Evolutionary conservation across 257 asterid genomes (phyloP).

Genomic region (Nicotiana otophora): DNA sequence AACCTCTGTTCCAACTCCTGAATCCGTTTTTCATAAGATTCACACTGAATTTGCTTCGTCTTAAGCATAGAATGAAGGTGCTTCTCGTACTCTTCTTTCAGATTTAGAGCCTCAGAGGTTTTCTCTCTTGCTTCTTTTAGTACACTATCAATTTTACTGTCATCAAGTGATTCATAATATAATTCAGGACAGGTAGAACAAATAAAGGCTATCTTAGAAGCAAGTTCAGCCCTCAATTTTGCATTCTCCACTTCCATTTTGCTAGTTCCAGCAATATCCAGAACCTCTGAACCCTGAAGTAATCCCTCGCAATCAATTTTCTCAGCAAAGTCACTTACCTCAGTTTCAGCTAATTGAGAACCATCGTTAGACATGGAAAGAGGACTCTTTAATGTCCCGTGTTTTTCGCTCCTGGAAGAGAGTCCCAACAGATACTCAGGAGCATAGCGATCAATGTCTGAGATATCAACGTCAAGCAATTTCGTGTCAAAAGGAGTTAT

Average conservation of each 20-base stretch:
- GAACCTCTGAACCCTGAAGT: constrained; percentile 60
- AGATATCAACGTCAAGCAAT: constrained; percentile 66
- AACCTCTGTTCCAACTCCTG: constrained; percentile 85
- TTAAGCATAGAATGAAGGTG: constrained; percentile 73
- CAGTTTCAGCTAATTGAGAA: constrained; percentile 48
- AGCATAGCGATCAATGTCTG: constrained; percentile 84
- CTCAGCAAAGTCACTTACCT: constrained; percentile 38
- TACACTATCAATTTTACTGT: constrained; percentile 48
- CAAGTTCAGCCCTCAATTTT: constrained; percentile 90
- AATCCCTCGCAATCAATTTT: constrained; percentile 50
- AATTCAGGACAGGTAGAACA: constrained; percentile 63
- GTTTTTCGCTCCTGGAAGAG: constrained; percentile 49
- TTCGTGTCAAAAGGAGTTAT: constrained; percentile 74
- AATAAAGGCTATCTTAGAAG: constrained; percentile 83
- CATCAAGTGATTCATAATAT: constrained; percentile 62
- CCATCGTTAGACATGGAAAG: constrained; percentile 53
- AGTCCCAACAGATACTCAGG: constrained; percentile 76
- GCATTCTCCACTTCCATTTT: constrained; percentile 97
- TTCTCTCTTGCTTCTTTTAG: constrained; percentile 68
- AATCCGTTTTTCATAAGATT: constrained; percentile 86
- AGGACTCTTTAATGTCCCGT: constrained; percentile 47
- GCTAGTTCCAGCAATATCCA: constrained; percentile 92
- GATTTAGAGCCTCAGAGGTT: constrained; percentile 73
- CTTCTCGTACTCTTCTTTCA: constrained; percentile 72
- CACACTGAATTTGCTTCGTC: constrained; percentile 72